These are phyloP conservation scores for Xylaria telfairii DNA, from an alignment of 495 filamentous ascomycete genomes.

Conservation along the genomic window DNA sequence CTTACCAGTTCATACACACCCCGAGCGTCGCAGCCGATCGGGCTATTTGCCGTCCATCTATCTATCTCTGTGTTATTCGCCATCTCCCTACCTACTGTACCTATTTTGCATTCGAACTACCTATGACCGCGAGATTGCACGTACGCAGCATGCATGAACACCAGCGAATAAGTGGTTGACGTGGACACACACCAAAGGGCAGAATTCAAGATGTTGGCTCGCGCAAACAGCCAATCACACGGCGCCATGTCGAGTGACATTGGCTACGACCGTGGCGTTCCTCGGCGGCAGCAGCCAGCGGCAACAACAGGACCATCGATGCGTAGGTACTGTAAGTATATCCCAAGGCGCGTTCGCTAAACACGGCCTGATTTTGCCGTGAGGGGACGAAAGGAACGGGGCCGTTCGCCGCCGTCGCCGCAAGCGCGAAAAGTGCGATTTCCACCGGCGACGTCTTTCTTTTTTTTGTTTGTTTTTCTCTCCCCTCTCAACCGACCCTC, in stretches of 20 bases:
- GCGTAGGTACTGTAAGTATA: neutral
- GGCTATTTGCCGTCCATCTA: neutral
- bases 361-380: neutral
- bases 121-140: slow-evolving; percentile 1
- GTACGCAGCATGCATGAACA: neutral
- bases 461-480: too few relatives aligned
- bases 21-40: neutral
- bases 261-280: slow-evolving; percentile 23
- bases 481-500: neutral
- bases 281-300: too few relatives aligned
- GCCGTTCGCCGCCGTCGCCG: neutral
- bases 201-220: slow-evolving; percentile 7
- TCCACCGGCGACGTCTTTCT: neutral
- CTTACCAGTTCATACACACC: slow-evolving; percentile 5
- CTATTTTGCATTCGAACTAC: slow-evolving; percentile 1
- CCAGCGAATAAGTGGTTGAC: slow-evolving; percentile 2
- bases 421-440: slow-evolving; percentile 1
- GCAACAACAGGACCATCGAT: neutral
- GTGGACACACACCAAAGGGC: slow-evolving; percentile 8
- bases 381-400: neutral
- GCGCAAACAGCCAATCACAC: slow-evolving; percentile 9
- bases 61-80: neutral
- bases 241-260: slow-evolving; percentile 20
- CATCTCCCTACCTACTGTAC: too few relatives aligned
- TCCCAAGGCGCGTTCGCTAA: neutral